These are phyloP conservation scores for Colletotrichum tofieldiae DNA, from an alignment of 2,329 filamentous ascomycete species.

Conservation along the genomic window DNA sequence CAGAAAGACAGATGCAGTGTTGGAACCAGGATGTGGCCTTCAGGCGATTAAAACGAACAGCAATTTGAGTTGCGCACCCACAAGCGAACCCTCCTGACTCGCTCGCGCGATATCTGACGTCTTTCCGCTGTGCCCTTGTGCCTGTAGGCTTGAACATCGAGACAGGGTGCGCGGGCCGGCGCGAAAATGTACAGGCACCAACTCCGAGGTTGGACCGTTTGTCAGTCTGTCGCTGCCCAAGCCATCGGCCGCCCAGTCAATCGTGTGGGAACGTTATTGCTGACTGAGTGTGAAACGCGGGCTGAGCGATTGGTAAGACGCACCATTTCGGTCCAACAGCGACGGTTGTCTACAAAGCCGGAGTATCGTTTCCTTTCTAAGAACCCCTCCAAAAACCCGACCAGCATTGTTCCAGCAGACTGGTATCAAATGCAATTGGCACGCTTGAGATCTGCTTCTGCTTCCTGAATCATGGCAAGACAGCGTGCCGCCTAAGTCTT, in stretches of 20 bases:
- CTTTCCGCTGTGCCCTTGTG: slow-evolving; percentile 1
- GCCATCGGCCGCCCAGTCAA: not conserved
- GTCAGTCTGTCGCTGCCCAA: not conserved
- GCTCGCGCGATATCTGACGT: not conserved
- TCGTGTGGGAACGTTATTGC: not conserved
- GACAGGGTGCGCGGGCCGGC: not conserved
- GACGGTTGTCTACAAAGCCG: not conserved
- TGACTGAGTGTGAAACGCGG: no score
- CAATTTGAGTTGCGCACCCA: no score
- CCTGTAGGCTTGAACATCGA: not conserved
- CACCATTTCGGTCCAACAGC: not conserved
- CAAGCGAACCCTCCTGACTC: no score
- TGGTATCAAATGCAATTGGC: slow-evolving; percentile 10
- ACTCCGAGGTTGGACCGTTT: slow-evolving; percentile 7
- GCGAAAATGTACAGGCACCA: not conserved
- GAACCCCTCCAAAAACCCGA: not conserved
- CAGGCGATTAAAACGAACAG: not conserved
- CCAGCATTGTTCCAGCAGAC: slow-evolving; percentile 4
- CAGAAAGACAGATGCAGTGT: not conserved
- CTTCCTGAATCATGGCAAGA: not conserved
- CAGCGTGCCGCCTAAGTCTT: not conserved
- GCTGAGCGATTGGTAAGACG: no score
- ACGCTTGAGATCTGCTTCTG: slow-evolving; percentile 5
- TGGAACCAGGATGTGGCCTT: not conserved
- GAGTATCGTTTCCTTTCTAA: not conserved